Conservation (phyloP, 2,329 filamentous ascomycete genomes). For the Fusarium duplospermum region DNA sequence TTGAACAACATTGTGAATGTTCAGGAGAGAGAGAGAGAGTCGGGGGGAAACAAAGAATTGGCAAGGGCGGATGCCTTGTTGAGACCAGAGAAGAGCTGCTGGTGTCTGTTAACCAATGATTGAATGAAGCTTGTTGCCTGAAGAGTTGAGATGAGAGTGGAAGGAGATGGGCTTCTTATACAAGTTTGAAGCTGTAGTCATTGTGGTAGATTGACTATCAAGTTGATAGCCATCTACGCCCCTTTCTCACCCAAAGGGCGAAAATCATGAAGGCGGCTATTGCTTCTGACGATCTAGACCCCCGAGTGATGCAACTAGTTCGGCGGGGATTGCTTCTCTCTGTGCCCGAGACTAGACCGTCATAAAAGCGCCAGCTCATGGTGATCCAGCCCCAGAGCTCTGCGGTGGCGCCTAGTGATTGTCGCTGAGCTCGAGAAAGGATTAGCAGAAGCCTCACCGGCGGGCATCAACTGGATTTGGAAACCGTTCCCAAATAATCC, state of each 20-base stretch:
- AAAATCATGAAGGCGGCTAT: background rate
- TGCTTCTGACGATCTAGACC: background rate
- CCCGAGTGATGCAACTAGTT: background rate
- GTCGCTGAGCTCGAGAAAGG: background rate
- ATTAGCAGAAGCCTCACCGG: background rate
- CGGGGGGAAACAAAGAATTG: background rate
- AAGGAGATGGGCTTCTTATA: background rate
- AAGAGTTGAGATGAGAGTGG: background rate
- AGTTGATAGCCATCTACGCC: background rate
- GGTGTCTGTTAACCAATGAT: background rate
- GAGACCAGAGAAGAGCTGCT: background rate
- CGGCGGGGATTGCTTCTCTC: background rate
- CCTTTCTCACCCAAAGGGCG: background rate
- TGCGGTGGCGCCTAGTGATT: background rate
- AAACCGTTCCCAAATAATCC: background rate
- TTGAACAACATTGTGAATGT: slow-evolving; percentile 1
- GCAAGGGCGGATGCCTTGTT: background rate
- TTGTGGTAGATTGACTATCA: background rate
- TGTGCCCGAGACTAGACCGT: background rate
- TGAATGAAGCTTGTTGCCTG: slow-evolving; percentile 5
- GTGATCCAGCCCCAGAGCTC: background rate
- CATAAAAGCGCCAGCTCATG: background rate
- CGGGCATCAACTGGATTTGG: background rate
- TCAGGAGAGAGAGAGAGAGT: background rate
- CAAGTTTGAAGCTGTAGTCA: background rate